Percentiles rank a stretch among this genome's conserved stretches.
Evolutionary conservation across 805 yeast species (phyloP).

Genomic region (Spathaspora girioi): DNA sequence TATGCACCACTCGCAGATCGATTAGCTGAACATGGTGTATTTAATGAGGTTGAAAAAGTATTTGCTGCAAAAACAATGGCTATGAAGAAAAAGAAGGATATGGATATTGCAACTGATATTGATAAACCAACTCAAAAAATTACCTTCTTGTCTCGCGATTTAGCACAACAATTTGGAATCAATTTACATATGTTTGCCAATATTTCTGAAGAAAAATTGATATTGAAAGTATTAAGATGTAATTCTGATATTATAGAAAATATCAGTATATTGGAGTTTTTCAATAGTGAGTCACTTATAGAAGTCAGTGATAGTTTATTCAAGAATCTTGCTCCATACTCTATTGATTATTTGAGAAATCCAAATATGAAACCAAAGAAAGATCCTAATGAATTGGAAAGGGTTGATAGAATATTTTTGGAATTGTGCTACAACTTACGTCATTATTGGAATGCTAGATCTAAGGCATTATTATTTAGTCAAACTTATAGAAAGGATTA

Average conservation of each 20-base stretch:
- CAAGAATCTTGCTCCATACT: slow-evolving; percentile 75
- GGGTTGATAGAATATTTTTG: slow-evolving; percentile 82
- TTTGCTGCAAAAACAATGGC: slow-evolving; percentile 76
- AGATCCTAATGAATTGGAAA: slow-evolving; percentile 71
- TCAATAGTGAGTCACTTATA: slow-evolving; percentile 68
- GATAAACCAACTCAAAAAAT: slow-evolving; percentile 47
- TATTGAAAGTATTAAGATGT: slow-evolving; percentile 71
- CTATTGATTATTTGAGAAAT: slow-evolving; percentile 57
- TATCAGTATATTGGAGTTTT: slow-evolving; percentile 76
- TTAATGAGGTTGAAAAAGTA: slow-evolving; percentile 77
- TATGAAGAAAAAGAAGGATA: slow-evolving; percentile 32
- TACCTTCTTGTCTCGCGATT: slow-evolving; percentile 72
- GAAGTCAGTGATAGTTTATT: slow-evolving; percentile 72
- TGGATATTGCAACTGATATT: slow-evolving; percentile 27
- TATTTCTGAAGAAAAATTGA: slow-evolving; percentile 60
- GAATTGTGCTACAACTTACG: slow-evolving; percentile 81
- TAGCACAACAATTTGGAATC: slow-evolving; percentile 93
- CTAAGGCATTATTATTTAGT: slow-evolving; percentile 72
- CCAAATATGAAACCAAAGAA: slow-evolving; percentile 48
- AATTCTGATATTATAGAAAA: slow-evolving; percentile 67
- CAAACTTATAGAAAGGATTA: slow-evolving; percentile 78
- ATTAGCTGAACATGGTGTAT: slow-evolving; percentile 71
- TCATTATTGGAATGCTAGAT: slow-evolving; percentile 89
- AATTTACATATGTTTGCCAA: slow-evolving; percentile 76
- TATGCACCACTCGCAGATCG: slow-evolving; percentile 58